These are phyloP conservation scores for Exobasidium cylindrosporum DNA, from an alignment of 1,284 basidiomycete genomes.

Conservation along the genomic window DNA sequence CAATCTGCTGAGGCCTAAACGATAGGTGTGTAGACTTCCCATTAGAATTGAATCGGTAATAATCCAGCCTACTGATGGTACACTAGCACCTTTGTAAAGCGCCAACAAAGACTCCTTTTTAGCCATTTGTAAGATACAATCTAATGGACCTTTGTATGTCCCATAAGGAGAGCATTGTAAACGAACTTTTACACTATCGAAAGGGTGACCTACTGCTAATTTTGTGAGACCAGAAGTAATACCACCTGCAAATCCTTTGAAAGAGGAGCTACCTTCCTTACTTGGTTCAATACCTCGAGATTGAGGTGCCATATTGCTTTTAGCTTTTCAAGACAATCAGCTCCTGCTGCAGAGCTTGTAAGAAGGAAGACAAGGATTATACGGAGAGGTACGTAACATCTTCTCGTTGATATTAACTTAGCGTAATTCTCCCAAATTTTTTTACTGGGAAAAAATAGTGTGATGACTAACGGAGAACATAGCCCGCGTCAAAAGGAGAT, in stretches of 20 bases:
- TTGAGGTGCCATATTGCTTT: slow-evolving; percentile 9
- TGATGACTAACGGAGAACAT: too few relatives aligned
- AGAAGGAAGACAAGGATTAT: too few relatives aligned
- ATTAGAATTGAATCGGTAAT: slow-evolving; percentile 72
- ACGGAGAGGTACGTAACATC: too few relatives aligned
- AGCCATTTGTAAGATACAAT: slow-evolving; percentile 66
- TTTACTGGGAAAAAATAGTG: too few relatives aligned
- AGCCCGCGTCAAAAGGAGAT: too few relatives aligned
- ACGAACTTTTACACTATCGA: slow-evolving; percentile 73
- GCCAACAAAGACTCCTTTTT: slow-evolving; percentile 61
- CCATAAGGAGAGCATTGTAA: slow-evolving; percentile 72
- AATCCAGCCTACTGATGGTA: slow-evolving; percentile 74
- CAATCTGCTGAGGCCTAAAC: slow-evolving; percentile 17
- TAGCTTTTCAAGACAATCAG: too few relatives aligned
- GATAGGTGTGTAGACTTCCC: slow-evolving; percentile 63
- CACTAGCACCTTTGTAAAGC: slow-evolving; percentile 60
- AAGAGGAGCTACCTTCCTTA: slow-evolving; percentile 17
- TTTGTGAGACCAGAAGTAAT: slow-evolving; percentile 56
- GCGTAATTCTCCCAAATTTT: too few relatives aligned
- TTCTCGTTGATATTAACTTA: too few relatives aligned
- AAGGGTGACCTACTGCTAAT: slow-evolving; percentile 55
- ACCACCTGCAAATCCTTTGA: slow-evolving; percentile 56
- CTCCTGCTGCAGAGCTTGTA: too few relatives aligned
- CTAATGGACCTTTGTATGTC: slow-evolving; percentile 67
- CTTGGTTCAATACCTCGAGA: not conserved